Evolutionary conservation across 192 early-diverging fungal genomes (phyloP).

Genomic region (Physocladia obscura): DNA sequence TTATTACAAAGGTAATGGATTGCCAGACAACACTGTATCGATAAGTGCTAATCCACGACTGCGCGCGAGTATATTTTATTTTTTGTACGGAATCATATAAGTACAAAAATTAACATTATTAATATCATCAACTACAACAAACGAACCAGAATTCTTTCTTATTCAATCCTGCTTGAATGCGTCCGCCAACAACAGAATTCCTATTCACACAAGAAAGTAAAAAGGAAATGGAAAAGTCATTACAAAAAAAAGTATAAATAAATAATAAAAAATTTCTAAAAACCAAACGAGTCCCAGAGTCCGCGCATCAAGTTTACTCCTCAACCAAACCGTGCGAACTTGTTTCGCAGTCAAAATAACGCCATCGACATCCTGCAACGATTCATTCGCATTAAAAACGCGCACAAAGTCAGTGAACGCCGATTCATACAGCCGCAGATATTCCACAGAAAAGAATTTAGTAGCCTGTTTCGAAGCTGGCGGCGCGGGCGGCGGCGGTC

Average conservation of each 20-base stretch:
- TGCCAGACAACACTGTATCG: no score
- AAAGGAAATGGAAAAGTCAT: neutral
- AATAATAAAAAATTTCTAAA: neutral
- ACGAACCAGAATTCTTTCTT: constrained; percentile 23
- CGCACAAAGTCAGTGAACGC: constrained; percentile 7
- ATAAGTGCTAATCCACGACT: no score
- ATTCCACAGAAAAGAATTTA: neutral
- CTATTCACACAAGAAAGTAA: no score
- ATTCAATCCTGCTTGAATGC: neutral
- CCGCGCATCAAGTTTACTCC: constrained; percentile 5
- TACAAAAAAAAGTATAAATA: neutral
- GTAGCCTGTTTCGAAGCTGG: neutral
- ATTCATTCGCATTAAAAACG: neutral
- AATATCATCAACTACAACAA: neutral
- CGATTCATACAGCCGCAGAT: constrained; percentile 13
- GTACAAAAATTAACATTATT: no score
- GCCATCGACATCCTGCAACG: neutral
- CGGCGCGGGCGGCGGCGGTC: constrained; percentile 4
- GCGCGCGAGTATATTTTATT: no score
- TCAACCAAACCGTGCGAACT: constrained; percentile 32
- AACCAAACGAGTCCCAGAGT: constrained; percentile 17
- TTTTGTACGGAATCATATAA: no score
- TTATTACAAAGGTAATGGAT: no score
- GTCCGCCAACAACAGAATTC: neutral
- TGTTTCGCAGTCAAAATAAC: constrained; percentile 2